Percentiles rank a stretch among this genome's conserved stretches.
These are phyloP conservation scores for Candida albicans DNA, from an alignment of 1,139 yeast species.

Conservation along the genomic window DNA sequence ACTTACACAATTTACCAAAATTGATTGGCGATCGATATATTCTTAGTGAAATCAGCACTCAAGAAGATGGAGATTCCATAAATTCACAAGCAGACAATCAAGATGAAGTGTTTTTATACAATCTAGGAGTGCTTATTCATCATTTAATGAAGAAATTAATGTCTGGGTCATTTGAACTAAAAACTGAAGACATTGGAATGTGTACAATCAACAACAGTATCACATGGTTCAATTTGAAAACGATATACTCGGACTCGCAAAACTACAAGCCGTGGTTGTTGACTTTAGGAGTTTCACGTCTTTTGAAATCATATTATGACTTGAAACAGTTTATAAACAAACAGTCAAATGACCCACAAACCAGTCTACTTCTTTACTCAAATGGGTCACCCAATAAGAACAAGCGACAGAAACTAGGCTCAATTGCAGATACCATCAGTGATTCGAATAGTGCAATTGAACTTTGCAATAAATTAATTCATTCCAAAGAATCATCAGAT, in stretches of 20 bases:
- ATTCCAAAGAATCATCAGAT: conserved; percentile 17
- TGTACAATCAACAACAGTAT: conserved; percentile 10
- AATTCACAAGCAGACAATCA: conserved; percentile 7
- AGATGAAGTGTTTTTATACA: conserved; percentile 18
- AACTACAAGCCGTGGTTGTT: conserved; percentile 35
- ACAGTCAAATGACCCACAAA: conserved; percentile 6
- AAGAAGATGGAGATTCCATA: conserved; percentile 9
- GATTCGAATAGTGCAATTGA: conserved; percentile 18
- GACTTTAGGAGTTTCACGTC: conserved; percentile 27
- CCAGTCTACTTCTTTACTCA: conserved; percentile 1
- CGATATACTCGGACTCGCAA: conserved; percentile 23
- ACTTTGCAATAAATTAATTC: conserved; percentile 23
- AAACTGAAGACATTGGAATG: conserved; percentile 22
- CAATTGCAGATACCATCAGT: conserved; percentile 19
- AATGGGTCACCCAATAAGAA: conserved; percentile 2
- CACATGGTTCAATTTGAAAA: conserved; percentile 31
- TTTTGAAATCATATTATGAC: conserved; percentile 28
- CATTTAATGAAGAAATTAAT: conserved; percentile 19
- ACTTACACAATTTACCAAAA: conserved; percentile 12
- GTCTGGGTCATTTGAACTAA: conserved; percentile 20
- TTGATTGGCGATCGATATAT: conserved; percentile 10
- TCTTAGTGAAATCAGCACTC: conserved; percentile 7
- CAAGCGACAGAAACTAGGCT: conserved; percentile 24
- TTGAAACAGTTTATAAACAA: conserved; percentile 15
- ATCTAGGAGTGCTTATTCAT: conserved; percentile 24